Conservation (phyloP, 2,329 filamentous ascomycete genomes). For the Paecilomyces formosus region DNA sequence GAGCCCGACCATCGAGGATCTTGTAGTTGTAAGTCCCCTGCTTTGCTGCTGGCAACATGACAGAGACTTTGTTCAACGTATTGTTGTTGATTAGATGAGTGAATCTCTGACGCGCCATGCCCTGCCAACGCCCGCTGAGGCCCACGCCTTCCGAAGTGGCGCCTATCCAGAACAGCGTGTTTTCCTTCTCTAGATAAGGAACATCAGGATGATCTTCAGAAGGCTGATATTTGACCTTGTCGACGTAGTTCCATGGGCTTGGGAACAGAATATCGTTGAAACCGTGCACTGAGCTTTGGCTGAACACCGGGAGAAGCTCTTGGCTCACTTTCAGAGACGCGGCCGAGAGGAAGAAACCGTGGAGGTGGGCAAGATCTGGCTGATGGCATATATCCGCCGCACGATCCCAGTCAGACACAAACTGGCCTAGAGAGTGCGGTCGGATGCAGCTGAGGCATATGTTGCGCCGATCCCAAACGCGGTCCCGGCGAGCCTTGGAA, state of each 20-base stretch:
- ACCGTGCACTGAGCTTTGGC: constrained; percentile 61
- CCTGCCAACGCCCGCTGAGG: constrained; percentile 53
- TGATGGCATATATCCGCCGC: constrained; percentile 67
- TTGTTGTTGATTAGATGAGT: constrained; percentile 61
- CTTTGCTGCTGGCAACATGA: constrained; percentile 47
- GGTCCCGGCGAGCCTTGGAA: constrained; percentile 52
- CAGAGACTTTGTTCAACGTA: constrained; percentile 40
- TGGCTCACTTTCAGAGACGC: constrained; percentile 55
- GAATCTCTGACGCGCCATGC: constrained; percentile 62
- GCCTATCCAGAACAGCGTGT: constrained; percentile 69
- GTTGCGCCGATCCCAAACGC: constrained; percentile 56
- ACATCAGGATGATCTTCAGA: constrained; percentile 45
- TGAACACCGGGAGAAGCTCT: constrained; percentile 66
- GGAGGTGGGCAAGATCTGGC: constrained; percentile 64
- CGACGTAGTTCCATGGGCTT: constrained; percentile 53
- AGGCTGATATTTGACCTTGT: constrained; percentile 48
- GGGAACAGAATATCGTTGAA: constrained; percentile 75
- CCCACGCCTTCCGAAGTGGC: constrained; percentile 51
- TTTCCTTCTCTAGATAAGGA: constrained; percentile 55
- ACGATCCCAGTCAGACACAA: constrained; percentile 58
- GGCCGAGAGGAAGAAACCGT: constrained; percentile 63
- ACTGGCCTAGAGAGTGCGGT: constrained; percentile 60
- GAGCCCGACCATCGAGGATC: constrained; percentile 35
- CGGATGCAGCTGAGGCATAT: constrained; percentile 58
- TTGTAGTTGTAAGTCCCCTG: constrained; percentile 48